A percentile compares a stretch with the other conserved stretches of the same genome.
Evolutionary conservation across 805 yeast species (phyloP).

Genomic region (Yamadazyma laniorum): DNA sequence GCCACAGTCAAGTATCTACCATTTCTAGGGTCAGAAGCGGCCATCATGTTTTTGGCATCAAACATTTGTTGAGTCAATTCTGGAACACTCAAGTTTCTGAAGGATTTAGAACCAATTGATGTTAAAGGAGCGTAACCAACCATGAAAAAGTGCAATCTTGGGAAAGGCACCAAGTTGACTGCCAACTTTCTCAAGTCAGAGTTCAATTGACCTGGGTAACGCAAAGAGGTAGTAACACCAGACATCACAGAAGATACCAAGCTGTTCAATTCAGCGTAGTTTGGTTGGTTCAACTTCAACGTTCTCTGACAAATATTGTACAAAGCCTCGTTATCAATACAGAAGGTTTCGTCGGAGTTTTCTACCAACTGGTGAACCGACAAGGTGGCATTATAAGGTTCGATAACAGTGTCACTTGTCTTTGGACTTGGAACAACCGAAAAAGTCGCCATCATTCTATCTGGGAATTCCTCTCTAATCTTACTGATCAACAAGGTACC

Average conservation of each 20-base stretch:
- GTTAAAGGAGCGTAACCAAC: constrained; percentile 94
- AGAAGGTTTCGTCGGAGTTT: constrained; percentile 88
- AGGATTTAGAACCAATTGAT: constrained; percentile 74
- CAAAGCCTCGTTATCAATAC: constrained; percentile 92
- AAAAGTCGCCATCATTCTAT: constrained; percentile 94
- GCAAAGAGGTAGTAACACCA: constrained; percentile 89
- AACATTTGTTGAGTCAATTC: constrained; percentile 94
- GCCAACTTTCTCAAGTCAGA: constrained; percentile 91
- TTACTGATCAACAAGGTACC: constrained; percentile 84
- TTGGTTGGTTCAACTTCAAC: constrained; percentile 75
- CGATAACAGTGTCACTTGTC: constrained; percentile 90
- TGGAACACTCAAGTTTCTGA: constrained; percentile 82
- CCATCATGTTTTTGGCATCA: constrained; percentile 93
- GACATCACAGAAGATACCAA: constrained; percentile 91
- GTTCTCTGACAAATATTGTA: constrained; percentile 87
- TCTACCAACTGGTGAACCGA: constrained; percentile 91
- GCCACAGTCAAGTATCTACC: constrained; percentile 93
- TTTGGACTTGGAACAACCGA: constrained; percentile 92
- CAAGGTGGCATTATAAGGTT: constrained; percentile 90
- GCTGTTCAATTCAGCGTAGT: constrained; percentile 73
- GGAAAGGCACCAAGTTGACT: constrained; percentile 92
- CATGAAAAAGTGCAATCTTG: constrained; percentile 92
- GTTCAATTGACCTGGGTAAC: constrained; percentile 94
- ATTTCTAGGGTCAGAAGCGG: constrained; percentile 86
- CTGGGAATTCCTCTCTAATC: constrained; percentile 90